phyloP scores from a whole-genome alignment of 2,329 filamentous ascomycete genomes.

The Leptosphaerulina australis region DNA sequence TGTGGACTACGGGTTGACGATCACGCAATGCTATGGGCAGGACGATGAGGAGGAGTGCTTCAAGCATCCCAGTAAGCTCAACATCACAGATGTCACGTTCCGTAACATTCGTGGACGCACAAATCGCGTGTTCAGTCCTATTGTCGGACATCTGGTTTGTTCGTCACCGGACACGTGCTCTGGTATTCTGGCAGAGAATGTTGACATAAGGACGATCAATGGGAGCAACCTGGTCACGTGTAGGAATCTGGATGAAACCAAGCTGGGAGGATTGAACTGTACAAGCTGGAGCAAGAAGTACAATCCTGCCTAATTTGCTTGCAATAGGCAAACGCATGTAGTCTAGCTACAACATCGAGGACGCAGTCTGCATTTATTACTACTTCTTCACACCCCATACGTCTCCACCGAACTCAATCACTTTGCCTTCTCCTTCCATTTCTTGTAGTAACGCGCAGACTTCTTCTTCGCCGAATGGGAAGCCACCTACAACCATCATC shows the following conservation, averaged over 20 bases:
- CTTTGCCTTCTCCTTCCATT: constrained; percentile 60
- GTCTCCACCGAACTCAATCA: constrained; percentile 40
- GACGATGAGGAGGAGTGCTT: constrained; percentile 34
- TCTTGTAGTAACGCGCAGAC: constrained; percentile 77
- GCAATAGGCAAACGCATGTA: not conserved
- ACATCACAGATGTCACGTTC: constrained; percentile 17
- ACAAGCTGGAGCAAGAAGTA: constrained; percentile 20
- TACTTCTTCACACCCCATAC: constrained; percentile 43
- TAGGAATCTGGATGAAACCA: constrained; percentile 18
- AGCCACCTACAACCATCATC: constrained; percentile 86
- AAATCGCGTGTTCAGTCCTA: constrained; percentile 17
- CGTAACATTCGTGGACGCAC: constrained; percentile 12
- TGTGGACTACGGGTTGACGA: constrained; percentile 66
- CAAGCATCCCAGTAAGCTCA: constrained; percentile 20
- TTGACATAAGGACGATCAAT: constrained; percentile 23
- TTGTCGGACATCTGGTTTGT: constrained; percentile 18
- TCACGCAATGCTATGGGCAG: constrained; percentile 67
- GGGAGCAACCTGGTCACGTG: constrained; percentile 23
- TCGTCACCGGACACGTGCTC: constrained; percentile 19
- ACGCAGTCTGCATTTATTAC: not conserved
- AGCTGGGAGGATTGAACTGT: constrained; percentile 17
- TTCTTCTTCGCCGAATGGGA: constrained; percentile 88
- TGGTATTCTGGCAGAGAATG: constrained; percentile 20
- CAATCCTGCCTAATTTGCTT: constrained; percentile 10
- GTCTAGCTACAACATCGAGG: not conserved